Base-by-base conservation (phyloP, 2,329 filamentous ascomycete genomes). In the Aspergillus viridinutans region DNA sequence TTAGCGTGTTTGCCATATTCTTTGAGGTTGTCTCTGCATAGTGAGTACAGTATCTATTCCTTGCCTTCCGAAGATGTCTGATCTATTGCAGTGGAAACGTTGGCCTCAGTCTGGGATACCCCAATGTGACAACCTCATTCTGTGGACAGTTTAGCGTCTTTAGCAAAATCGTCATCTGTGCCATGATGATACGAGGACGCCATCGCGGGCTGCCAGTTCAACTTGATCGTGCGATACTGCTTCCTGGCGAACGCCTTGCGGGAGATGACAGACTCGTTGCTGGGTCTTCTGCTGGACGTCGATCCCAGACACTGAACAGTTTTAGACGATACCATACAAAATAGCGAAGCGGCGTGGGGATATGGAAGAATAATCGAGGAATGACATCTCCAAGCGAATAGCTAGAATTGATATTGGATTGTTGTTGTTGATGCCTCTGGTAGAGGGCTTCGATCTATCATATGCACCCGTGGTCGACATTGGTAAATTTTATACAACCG, bases 171-270 rank as follows among this genome's bases (percentile, higher is more conserved):
- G 76, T 85, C 1, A 68, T 84, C 21, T 82, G 80, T 60, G 76
- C 76, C 3, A 78, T 84, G 52, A 84, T 84, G 82, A 68, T 84
- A 26, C 69, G 82, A 55, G 82, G 83, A 1, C 67, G 82, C 40
- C 82, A 85, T 71, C 71, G 82, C 47, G 81, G 80, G 12, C 65
- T 85, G 59, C 82, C 83, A 0, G 80, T 83, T 35, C 78, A 79
- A 49, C 79, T 85, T 59, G 82, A 85, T 66, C 70, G 75, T 29
- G 75, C 75, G 3, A 67, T 75, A 51, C 58, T 72, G 9, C 64
- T 74, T 26, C 72, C 72, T 21, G 59, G 53, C 47, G 64, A 69
- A 12, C 61, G 61, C n/a, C 55, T 63, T 23, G 48, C 61, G 6
- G 57, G 60, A 14, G 62, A 63, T 45, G 55, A 64, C 26, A 25